phyloP scores from a whole-genome alignment of 2,329 filamentous ascomycete genomes.

The Ophiocordyceps polyrhachis-furcata region DNA sequence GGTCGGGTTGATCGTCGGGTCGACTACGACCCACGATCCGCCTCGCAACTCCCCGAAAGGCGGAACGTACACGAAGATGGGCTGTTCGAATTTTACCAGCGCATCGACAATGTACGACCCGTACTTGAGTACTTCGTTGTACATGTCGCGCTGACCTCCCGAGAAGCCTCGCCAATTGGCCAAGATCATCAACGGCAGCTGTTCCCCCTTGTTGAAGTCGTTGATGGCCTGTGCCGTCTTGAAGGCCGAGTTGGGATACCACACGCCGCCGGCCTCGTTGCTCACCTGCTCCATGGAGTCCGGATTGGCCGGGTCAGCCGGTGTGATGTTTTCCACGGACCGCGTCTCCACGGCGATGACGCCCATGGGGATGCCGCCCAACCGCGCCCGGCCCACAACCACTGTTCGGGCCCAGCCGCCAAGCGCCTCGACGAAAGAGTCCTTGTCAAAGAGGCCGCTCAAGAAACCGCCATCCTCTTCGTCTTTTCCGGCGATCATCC shows the following conservation, averaged over 20 bases:
- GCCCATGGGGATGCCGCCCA: constrained; percentile 95
- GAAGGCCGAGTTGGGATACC: constrained; percentile 99
- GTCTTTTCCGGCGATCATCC: constrained; percentile 76
- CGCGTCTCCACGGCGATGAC: constrained; percentile 95
- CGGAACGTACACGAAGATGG: constrained; percentile 97
- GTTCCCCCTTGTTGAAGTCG: constrained; percentile 98
- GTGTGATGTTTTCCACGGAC: constrained; percentile 89
- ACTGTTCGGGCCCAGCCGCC: constrained; percentile 96
- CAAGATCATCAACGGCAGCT: constrained; percentile 95
- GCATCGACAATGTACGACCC: constrained; percentile 98
- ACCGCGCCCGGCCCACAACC: constrained; percentile 85
- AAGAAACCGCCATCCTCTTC: constrained; percentile 55
- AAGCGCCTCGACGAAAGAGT: constrained; percentile 90
- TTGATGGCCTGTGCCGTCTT: constrained; percentile 98
- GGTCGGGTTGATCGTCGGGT: constrained; percentile 91
- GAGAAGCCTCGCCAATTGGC: constrained; percentile 99
- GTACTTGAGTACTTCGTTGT: constrained; percentile 99
- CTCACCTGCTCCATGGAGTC: constrained; percentile 93
- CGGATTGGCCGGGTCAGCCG: constrained; percentile 91
- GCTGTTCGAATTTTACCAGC: constrained; percentile 95
- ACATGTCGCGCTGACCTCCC: constrained; percentile 98
- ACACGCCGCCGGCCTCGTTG: constrained; percentile 94
- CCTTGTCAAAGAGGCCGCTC: constrained; percentile 85
- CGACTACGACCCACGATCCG: constrained; percentile 98
- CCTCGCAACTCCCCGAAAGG: constrained; percentile 92